Evolutionary conservation across 495 filamentous ascomycete species (phyloP), one percentile per base, ranked within the genome.

Genomic region (Tetracladium setigerum): DNA sequence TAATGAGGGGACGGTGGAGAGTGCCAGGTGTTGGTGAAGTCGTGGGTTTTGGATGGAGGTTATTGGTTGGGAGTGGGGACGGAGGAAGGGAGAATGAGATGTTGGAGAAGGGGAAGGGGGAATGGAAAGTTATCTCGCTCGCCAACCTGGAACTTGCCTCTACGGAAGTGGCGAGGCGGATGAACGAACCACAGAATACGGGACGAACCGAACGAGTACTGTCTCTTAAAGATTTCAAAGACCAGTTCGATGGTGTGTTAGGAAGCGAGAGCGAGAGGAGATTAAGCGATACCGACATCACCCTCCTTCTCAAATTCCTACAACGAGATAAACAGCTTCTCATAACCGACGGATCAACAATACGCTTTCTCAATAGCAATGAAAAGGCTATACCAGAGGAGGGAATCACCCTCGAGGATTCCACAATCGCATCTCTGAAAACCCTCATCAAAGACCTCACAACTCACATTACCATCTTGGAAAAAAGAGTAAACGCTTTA

Each of bases 401-500:
- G 2, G 32, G 57, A 5, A 83, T 95, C 38, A 84, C 84, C 3
- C 61, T 76, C 19, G 77, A 91, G 53, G 94, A 98, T 64, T 73
- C 69, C 6, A 84, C 87, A 0, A 85, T 96, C 46, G 87, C 88
- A 1, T 82, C 79, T 27, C 74, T 95, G 30, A 87, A 83, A 55
- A 71, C 78, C 4, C 67, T 89, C 14, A 77, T 84, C 27, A 65
- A 68, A 30, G 77, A 79, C 17, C 62, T 89, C 15, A 71, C 73
- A 30, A 69, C 69, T 38, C 84, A 89, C 56, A 73, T 72, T 15
- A 52, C 58, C 22, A 54, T 68, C 0, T 60, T 86, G 1, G 66
- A 60, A 19, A 59, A 64, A 9, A 69, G 72, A 6, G 70, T 90
- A 16, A 72, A 77, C 5, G 67, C 71, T 30, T 68, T 96, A 6